Evolutionary conservation across 371 early-diverging fungal species (phyloP).

Genomic region (Batrachochytrium dendrobatidis): DNA sequence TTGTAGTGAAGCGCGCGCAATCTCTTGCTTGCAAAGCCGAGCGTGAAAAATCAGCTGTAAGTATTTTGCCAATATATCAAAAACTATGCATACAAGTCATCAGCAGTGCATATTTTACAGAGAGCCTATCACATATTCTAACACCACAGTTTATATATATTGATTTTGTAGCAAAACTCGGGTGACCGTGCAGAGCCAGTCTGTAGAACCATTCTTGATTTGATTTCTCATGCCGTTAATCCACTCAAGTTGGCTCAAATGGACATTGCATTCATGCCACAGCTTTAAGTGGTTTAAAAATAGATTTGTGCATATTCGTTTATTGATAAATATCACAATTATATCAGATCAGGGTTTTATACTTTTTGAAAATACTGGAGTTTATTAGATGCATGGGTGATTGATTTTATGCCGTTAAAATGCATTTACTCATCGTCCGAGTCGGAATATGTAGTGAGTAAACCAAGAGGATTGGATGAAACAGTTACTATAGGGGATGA

Average conservation of each 20-base stretch:
- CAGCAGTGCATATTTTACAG: background rate
- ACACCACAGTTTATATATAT: background rate
- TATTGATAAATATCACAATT: too few species aligned
- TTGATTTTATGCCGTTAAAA: background rate
- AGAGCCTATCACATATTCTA: background rate
- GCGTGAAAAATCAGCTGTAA: constrained; percentile 52
- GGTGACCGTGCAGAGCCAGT: constrained; percentile 45
- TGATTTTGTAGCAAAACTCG: constrained; percentile 23
- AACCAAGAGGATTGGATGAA: background rate
- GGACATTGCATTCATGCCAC: constrained; percentile 55
- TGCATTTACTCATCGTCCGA: constrained; percentile 1
- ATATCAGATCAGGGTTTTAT: too few species aligned
- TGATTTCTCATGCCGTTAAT: constrained; percentile 84
- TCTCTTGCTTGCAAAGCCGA: constrained; percentile 68
- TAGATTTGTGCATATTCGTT: background rate
- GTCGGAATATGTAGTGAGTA: background rate
- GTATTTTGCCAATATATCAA: background rate
- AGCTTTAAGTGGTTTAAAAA: constrained; percentile 21
- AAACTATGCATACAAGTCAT: background rate
- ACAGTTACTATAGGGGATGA: background rate
- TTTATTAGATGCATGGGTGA: too few species aligned
- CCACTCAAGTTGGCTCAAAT: constrained; percentile 88
- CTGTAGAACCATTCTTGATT: constrained; percentile 73
- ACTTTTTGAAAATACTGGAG: too few species aligned
- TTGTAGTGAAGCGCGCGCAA: constrained; percentile 62